Base-by-base conservation (phyloP, 2,329 filamentous ascomycete species). In the Pseudocercospora pini-densiflorae region DNA sequence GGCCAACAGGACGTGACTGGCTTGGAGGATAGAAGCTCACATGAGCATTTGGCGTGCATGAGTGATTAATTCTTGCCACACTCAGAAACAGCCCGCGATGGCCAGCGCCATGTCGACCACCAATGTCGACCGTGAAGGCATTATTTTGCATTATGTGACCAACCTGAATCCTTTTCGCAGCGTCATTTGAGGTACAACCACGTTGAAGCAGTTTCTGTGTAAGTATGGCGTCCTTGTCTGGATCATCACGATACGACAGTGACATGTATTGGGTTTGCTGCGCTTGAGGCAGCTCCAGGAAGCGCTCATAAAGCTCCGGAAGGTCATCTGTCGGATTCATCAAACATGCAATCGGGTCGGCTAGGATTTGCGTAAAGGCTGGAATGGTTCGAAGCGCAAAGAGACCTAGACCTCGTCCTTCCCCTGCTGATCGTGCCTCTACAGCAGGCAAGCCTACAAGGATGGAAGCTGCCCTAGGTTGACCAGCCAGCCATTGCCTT, bases 131-230 rank as follows among this genome's bases (percentile, higher is more conserved):
- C 33, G 69, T 73, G 64, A 73, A 73, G 9, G 71, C 71, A 58
- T 73, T 73, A 33, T 65, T 71, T 55, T 71, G 71, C 71, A 73
- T 73, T 27, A 73, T 64, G 31, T 62, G 63, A 8, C 63, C 71
- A 4, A 72, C 71, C 14, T 63, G 54, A 31, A 69, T 65, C 65
- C 70, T 67, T 49, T 70, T 61, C 2, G 65, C 31, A 9, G 66
- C 36, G 16, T 58, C 54, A 9, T 61, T 62, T 3, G 43, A 16
- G 31, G 49, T 61, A 36, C 69, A 66, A 3, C 69, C 68, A 27
- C 71, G 68, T 53, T 70, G 66, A 0, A 65, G 58, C 1, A 73
- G 64, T 49, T 70, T 73, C 16, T 69, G 61, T 21, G 63, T 64
- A 8, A 73, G 63, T n/a, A 67, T 33, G 10, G 67, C 60, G 49